phyloP scores from a whole-genome alignment of 208 protist genomes.

The Wallacemonas rigidus region DNA sequence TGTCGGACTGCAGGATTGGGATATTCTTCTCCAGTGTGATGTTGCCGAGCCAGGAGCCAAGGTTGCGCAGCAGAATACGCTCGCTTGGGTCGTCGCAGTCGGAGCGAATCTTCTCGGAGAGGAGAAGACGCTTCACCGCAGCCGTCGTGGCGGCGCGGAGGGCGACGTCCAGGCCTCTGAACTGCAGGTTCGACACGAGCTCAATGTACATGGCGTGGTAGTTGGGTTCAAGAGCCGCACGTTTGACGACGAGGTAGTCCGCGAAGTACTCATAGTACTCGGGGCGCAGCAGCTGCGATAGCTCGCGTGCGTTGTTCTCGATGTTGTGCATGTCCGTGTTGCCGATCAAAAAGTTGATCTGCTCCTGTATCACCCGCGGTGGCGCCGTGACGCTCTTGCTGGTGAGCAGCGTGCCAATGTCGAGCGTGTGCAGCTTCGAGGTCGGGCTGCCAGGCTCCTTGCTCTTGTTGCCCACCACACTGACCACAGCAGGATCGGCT shows the following conservation, averaged over 20 bases:
- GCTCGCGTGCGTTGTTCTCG: conserved; percentile 79
- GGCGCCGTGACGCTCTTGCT: conserved; percentile 76
- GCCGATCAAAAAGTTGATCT: conserved; percentile 92
- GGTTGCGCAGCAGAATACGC: conserved; percentile 97
- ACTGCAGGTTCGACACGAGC: conserved; percentile 81
- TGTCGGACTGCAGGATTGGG: conserved; percentile 94
- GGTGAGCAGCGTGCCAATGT: conserved; percentile 83
- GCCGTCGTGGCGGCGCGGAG: conserved; percentile 85
- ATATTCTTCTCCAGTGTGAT: conserved; percentile 98
- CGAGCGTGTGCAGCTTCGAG: conserved; percentile 82
- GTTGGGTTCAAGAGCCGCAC: conserved; percentile 98
- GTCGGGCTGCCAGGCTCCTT: conserved; percentile 29
- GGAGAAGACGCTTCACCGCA: conserved; percentile 88
- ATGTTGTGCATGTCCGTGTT: conserved; percentile 90
- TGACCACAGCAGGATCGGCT: conserved; percentile 75
- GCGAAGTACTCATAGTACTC: conserved; percentile 94
- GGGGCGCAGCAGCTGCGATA: conserved; percentile 75
- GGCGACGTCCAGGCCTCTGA: conserved; percentile 79
- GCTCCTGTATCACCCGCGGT: conserved; percentile 87
- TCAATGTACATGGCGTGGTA: conserved; percentile 95
- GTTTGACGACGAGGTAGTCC: conserved; percentile 98
- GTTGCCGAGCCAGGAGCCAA: conserved; percentile 97
- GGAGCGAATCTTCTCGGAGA: conserved; percentile 93
- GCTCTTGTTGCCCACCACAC: conserved; percentile 27
- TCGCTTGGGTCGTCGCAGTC: conserved; percentile 73